Evolutionary conservation across 352 stramenopile genomes (phyloP), one percentile per base, ranked within the genome.

Genomic region (Globisporangium paddicum): DNA sequence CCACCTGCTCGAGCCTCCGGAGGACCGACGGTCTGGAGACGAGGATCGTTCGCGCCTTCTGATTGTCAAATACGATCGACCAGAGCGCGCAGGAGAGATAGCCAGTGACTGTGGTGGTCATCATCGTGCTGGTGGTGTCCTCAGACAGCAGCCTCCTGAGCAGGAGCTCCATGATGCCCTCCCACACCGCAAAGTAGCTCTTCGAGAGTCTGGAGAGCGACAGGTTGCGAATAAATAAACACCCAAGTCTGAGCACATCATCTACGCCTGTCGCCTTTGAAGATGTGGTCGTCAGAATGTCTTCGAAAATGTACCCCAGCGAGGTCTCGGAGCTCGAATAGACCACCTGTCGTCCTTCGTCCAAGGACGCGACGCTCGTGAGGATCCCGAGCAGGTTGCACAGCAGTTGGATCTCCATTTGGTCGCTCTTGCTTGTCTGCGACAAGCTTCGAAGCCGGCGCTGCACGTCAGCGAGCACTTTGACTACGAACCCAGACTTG

Each of bases 41-140:
- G 8, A 90, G 30, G 28, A 79, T 47, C 1, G 81, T 68, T 11
- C 77, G 67, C 2, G 79, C 75, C 46, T 83, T 79, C 37, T 89
- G 78, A 57, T 87, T 86, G 67, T 90, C 81, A 34, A 75, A 84
- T 23, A 87, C 64, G 38, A 89, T 62, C 11, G 75, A 74, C 69
- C 77, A 75, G 2, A 90, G 67, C 32, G 80, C 58, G 1, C 68
- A 64, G 3, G 77, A 75, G 2, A 87, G 49, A 30, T 52, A 50
- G 23, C 35, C 19, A 19, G 41, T 28, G 5, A 54, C 26, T 3
- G 59, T 5, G 10, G 35, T 1, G 18, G 0, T 30, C 19, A 28
- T 40, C 37, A 23, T 7, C 46, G 1, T 42, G 23, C 25, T 44
- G 58, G 6, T 58, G 54, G 16, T 23, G 13, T 38, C 9, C 3